phyloP scores from a whole-genome alignment of 2,329 filamentous ascomycete genomes.

The Esteya vermicola region DNA sequence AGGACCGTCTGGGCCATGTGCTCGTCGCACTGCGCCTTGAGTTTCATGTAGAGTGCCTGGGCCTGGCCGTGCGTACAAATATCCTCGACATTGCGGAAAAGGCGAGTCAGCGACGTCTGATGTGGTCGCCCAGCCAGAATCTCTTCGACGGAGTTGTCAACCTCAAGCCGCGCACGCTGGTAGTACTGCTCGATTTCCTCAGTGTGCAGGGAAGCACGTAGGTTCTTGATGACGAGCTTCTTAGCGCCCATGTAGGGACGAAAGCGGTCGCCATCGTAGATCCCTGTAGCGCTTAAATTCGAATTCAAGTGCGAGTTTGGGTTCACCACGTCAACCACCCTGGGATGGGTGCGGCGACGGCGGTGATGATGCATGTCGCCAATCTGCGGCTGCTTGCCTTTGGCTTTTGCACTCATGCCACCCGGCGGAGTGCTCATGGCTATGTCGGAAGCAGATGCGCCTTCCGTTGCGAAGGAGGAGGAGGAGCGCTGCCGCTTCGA shows the following conservation, averaged over 20 bases:
- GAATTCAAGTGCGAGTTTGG: too few species aligned
- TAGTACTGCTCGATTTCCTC: slow-evolving; percentile 63
- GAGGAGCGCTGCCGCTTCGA: neutral
- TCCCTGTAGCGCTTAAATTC: too few species aligned
- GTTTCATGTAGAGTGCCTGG: slow-evolving; percentile 48
- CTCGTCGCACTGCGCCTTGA: slow-evolving; percentile 50
- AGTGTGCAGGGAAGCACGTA: slow-evolving; percentile 38
- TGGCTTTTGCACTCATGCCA: slow-evolving; percentile 16
- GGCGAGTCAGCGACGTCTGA: slow-evolving; percentile 64
- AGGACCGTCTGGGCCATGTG: slow-evolving; percentile 53
- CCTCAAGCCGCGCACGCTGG: slow-evolving; percentile 55
- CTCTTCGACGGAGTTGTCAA: slow-evolving; percentile 57
- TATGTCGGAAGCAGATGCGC: too few species aligned
- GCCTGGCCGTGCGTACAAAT: slow-evolving; percentile 69
- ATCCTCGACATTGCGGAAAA: slow-evolving; percentile 87
- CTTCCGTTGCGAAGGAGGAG: too few species aligned
- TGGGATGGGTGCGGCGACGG: too few species aligned
- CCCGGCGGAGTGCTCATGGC: neutral
- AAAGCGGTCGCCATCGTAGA: slow-evolving; percentile 24
- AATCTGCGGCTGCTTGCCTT: slow-evolving; percentile 23
- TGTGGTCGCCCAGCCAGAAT: slow-evolving; percentile 56
- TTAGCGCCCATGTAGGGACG: slow-evolving; percentile 65
- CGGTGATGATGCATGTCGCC: slow-evolving; percentile 23
- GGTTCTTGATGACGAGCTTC: slow-evolving; percentile 88
- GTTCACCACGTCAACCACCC: too few species aligned